Base-by-base conservation (phyloP, 805 yeast species). In the Novakomyces olei region DNA sequence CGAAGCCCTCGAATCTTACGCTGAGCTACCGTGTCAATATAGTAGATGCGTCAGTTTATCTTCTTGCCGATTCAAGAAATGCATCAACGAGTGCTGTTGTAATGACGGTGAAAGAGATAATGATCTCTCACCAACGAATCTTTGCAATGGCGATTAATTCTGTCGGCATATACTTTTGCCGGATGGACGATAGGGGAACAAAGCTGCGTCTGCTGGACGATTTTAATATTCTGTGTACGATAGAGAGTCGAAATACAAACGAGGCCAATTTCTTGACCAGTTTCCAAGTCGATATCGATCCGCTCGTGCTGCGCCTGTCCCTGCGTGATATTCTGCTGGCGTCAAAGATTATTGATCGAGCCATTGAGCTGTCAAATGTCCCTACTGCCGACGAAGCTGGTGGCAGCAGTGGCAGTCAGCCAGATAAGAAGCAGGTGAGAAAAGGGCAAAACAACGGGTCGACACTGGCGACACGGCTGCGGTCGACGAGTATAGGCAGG, bases 301-400 rank as follows among this genome's bases (percentile, higher is more conserved):
- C 91, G 0, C 49, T 88, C 25, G 53, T 85, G 12, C 50, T 85
- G 51, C 63, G 96, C 39, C 64, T 88, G 12, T 81, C 96, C 0
- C 52, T 85, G 35, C 61, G 92, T 37, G 99, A 88, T 56, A 77
- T 88, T 28, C 57, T 77, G 30, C 58, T 91, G 29, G 95, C 92
- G 0, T 49, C 75, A 43, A 57, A 61, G 8, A 78, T 88, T n/a
- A n/a, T n/a, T n/a, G n/a, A n/a, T n/a, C n/a, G n/a, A n/a, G n/a
- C n/a, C n/a, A n/a, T n/a, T n/a, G n/a, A n/a, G n/a, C n/a, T n/a
- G n/a, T n/a, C n/a, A n/a, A n/a, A n/a, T n/a, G n/a, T n/a, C n/a
- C n/a, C n/a, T n/a, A n/a, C n/a, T n/a, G n/a, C n/a, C n/a, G n/a
- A n/a, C n/a, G n/a, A n/a, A n/a, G n/a, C n/a, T n/a, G n/a, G n/a